phyloP scores from a whole-genome alignment of 768 basidiomycete genomes.

The Tricholoma hemisulphureum region DNA sequence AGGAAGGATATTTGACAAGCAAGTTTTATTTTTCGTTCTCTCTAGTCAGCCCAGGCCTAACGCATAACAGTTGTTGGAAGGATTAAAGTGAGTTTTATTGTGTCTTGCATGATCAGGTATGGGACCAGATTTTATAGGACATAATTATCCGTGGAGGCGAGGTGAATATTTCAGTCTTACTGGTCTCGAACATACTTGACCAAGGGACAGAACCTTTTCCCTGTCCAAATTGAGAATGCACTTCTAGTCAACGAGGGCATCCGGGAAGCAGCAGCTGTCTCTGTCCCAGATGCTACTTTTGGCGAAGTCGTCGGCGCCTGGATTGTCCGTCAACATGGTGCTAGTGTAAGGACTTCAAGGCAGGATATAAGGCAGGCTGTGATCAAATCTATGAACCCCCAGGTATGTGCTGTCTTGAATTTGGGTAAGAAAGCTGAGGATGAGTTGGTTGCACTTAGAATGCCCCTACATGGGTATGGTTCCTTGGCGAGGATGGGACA shows the following conservation, averaged over 20 bases:
- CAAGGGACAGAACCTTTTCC: constrained; percentile 66
- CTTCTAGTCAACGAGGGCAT: constrained; percentile 55
- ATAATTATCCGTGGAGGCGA: constrained; percentile 87
- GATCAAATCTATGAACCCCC: constrained; percentile 67
- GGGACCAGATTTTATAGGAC: constrained; percentile 42
- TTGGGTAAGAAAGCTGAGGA: background rate
- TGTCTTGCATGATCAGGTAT: background rate
- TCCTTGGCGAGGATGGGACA: constrained; percentile 63
- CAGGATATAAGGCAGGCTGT: constrained; percentile 58
- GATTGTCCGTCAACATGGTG: constrained; percentile 54
- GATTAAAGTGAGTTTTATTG: constrained; percentile 56
- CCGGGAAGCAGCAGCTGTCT: constrained; percentile 69
- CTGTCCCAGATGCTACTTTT: constrained; percentile 65
- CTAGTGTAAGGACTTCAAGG: constrained; percentile 39
- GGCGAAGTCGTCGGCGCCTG: constrained; percentile 84
- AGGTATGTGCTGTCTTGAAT: constrained; percentile 43
- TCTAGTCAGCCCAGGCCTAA: background rate
- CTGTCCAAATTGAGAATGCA: constrained; percentile 81
- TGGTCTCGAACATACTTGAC: background rate
- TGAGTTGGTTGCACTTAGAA: constrained; percentile 44
- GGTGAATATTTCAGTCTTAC: constrained; percentile 33
- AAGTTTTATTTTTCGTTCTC: constrained; percentile 24
- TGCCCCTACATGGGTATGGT: constrained; percentile 82
- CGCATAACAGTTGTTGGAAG: constrained; percentile 63
- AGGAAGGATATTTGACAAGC: constrained; percentile 78